Base-by-base conservation (phyloP, 805 yeast species). In the Metschnikowia noctiluminum region DNA sequence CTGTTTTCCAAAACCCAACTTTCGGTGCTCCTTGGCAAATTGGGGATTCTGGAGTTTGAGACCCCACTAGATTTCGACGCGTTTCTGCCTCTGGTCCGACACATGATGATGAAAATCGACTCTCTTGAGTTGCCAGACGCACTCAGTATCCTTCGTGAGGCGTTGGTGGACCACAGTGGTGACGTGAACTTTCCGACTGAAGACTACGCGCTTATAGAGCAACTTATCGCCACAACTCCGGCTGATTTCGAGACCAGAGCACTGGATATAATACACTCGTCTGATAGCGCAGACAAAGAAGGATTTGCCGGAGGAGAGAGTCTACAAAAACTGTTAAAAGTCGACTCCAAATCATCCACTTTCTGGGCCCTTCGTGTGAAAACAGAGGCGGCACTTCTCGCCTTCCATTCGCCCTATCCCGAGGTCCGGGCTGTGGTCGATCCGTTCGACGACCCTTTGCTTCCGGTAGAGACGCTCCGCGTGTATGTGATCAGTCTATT, bases 401-500 rank as follows among this genome's bases (percentile, higher is more conserved):
- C 65, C 14, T 69, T 50, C 54, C 74, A 72, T 59, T 77, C 84
- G 6, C 85, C 86, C 6, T 82, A 81, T 53, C 84, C 87, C 1
- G 88, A 84, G 57, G 84, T 84, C 12, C 65, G 88, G 35, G 82
- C 87, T 9, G 77, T 84, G 15, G 81, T 81, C n/a, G 82, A 80
- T 14, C 77, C 82, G 11, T 67, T 56, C 43, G 87, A 82, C 54
- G 84, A 82, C 50, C 76, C 76, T 1, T 42, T 54, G 2, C 52
- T 74, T 35, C 79, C 81, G 0, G 74, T 70, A 35, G 82, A 79
- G 50, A 81, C 86, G 7, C 54, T 79, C 46, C 69, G 87, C 43
- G 79, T 79, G 53, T 83, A 84, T 72, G 64, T 73, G 5, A 64
- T 82, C 28, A 81, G 81, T 0, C 49, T 78, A 1, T 56, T 79